These are phyloP conservation scores for Saccharomycopsis sp. DNA, from an alignment of 805 yeast genomes.

Conservation along the genomic window DNA sequence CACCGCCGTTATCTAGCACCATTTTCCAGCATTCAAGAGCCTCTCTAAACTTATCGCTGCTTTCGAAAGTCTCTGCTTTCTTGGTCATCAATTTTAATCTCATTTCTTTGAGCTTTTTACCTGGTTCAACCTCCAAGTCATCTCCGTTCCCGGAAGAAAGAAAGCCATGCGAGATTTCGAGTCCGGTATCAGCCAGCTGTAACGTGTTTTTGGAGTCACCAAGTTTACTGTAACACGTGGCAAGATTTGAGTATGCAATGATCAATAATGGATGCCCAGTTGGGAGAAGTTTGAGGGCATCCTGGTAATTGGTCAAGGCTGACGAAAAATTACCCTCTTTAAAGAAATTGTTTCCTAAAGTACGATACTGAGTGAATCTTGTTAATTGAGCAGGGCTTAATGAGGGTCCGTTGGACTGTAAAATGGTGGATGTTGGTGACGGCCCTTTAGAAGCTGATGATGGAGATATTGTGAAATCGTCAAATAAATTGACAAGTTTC, in stretches of 20 bases:
- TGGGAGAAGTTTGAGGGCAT: constrained; percentile 55
- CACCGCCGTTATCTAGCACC: constrained; percentile 62
- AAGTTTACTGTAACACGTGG: constrained; percentile 55
- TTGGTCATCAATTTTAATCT: constrained; percentile 65
- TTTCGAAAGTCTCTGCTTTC: constrained; percentile 81
- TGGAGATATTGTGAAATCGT: constrained; percentile 8
- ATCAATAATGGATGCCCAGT: constrained; percentile 56
- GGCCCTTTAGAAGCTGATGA: not conserved
- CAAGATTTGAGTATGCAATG: constrained; percentile 68
- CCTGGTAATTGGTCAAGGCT: constrained; percentile 56
- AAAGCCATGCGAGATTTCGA: constrained; percentile 25
- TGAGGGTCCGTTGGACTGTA: not conserved
- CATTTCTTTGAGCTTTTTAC: constrained; percentile 56
- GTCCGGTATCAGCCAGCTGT: constrained; percentile 30
- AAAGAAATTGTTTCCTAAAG: constrained; percentile 54
- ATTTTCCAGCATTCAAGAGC: constrained; percentile 57
- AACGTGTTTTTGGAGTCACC: constrained; percentile 52
- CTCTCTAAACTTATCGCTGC: constrained; percentile 59
- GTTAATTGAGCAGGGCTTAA: not conserved
- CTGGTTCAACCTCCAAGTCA: constrained; percentile 39
- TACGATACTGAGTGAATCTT: constrained; percentile 27
- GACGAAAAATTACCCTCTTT: constrained; percentile 74
- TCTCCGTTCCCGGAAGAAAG: constrained; percentile 26
- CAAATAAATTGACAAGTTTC: constrained; percentile 12
- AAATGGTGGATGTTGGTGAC: not conserved